phyloP scores from a whole-genome alignment of 768 basidiomycete species.

The Candolleomyces eurysporus region DNA sequence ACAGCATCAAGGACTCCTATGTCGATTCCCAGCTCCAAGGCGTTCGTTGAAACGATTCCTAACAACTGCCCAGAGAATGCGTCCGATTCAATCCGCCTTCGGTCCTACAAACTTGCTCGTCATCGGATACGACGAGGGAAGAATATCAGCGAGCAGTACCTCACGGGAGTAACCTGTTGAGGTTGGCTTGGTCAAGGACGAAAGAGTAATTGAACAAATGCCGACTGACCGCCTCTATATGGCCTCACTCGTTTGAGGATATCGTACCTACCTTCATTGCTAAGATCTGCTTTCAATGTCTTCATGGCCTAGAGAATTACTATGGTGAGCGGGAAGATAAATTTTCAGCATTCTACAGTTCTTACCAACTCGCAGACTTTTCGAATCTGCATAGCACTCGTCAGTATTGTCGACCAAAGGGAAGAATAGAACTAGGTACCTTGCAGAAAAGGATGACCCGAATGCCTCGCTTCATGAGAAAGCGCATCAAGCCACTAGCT shows the following conservation, averaged over 20 bases:
- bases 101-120: conserved; percentile 48
- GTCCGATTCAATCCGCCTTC: conserved; percentile 79
- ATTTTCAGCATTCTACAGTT: background rate
- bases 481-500: conserved; percentile 70
- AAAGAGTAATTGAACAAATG: background rate
- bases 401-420: background rate
- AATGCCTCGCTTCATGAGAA: conserved; percentile 78
- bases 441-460: conserved; percentile 89
- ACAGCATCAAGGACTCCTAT: conserved; percentile 88
- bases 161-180: conserved; percentile 67
- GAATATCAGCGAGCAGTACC: conserved; percentile 30
- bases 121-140: too few species aligned
- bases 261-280: conserved; percentile 72
- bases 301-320: conserved; percentile 66
- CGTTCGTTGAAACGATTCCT: conserved; percentile 88
- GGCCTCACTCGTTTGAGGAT: conserved; percentile 74
- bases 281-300: conserved; percentile 65
- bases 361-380: conserved; percentile 80
- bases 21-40: conserved; percentile 88
- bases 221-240: conserved; percentile 71
- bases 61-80: conserved; percentile 83
- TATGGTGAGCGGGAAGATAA: background rate
- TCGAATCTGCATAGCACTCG: conserved; percentile 51
- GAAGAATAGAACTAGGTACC: conserved; percentile 32
- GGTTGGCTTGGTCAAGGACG: background rate